Conservation (phyloP, 805 yeast genomes). For the Pichia gijzeniarum region DNA sequence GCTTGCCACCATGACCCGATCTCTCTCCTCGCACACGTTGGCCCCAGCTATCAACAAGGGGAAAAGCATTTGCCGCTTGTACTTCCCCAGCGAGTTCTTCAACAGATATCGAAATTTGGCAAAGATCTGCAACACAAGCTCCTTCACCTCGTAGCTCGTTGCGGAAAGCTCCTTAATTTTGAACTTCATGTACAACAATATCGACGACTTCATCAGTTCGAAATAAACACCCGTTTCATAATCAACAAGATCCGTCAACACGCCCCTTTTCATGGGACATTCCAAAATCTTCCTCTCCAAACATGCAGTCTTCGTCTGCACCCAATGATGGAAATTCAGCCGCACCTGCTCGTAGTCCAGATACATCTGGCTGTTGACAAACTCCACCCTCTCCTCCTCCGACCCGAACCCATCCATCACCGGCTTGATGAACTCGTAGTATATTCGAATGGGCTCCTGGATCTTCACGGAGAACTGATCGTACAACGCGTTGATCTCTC, state of each 20-base stretch:
- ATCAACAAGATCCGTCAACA: not conserved
- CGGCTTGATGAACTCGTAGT: conserved; percentile 5
- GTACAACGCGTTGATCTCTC: conserved; percentile 14
- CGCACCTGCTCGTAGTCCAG: conserved; percentile 16
- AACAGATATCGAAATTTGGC: conserved; percentile 15
- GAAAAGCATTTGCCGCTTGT: conserved; percentile 17
- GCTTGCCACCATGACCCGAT: conserved; percentile 18
- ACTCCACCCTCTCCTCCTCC: conserved; percentile 7
- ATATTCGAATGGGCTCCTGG: conserved; percentile 4
- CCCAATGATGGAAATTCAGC: conserved; percentile 22
- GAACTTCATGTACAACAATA: conserved; percentile 16
- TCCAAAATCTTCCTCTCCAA: conserved; percentile 13
- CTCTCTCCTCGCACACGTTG: conserved; percentile 23
- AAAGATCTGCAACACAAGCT: conserved; percentile 17
- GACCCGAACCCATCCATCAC: conserved; percentile 2
- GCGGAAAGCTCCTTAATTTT: conserved; percentile 19
- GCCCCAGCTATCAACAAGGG: conserved; percentile 23
- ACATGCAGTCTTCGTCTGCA: conserved; percentile 13
- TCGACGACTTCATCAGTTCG: conserved; percentile 18
- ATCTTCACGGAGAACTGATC: conserved; percentile 12
- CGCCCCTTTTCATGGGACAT: conserved; percentile 12
- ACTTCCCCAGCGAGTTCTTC: conserved; percentile 6
- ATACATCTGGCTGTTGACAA: conserved; percentile 14
- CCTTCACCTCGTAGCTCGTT: conserved; percentile 20
- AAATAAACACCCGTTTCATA: conserved; percentile 15